A percentile compares a stretch with the other conserved stretches of the same genome.
These are phyloP conservation scores for Cucurbita moschata DNA, from an alignment of 306 rosid species.

Conservation along the genomic window DNA sequence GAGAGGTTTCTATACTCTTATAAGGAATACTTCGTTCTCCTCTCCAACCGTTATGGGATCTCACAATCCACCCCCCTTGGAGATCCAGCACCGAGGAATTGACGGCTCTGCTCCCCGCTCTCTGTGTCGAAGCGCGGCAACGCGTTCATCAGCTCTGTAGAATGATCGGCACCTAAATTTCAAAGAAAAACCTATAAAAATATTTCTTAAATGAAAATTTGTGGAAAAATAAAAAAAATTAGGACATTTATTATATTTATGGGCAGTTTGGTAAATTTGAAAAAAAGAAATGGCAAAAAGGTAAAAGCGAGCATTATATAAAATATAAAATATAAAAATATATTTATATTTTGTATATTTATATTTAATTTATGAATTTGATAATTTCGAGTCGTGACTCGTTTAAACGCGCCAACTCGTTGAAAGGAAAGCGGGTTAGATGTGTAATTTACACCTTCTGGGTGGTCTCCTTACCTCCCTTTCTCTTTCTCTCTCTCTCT, in stretches of 20 bases:
- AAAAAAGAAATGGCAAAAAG: no score
- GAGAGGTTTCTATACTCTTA: no score
- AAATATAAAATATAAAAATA: no score
- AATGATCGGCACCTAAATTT: background rate
- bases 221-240: no score
- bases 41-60: no score
- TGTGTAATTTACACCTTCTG: slow-evolving; percentile 10
- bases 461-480: slow-evolving; percentile 8
- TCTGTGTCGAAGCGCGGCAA: background rate
- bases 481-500: background rate
- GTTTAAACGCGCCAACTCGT: background rate
- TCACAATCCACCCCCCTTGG: no score
- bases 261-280: no score
- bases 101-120: background rate
- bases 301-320: no score
- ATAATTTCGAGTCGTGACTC: background rate
- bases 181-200: background rate
- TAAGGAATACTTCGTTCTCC: no score
- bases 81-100: background rate
- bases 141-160: background rate
- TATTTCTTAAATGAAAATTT: no score
- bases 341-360: no score
- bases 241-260: no score
- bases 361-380: background rate
- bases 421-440: background rate